These are phyloP conservation scores for Haplosporangium gracile DNA, from an alignment of 192 early-diverging fungal species.

Conservation along the genomic window DNA sequence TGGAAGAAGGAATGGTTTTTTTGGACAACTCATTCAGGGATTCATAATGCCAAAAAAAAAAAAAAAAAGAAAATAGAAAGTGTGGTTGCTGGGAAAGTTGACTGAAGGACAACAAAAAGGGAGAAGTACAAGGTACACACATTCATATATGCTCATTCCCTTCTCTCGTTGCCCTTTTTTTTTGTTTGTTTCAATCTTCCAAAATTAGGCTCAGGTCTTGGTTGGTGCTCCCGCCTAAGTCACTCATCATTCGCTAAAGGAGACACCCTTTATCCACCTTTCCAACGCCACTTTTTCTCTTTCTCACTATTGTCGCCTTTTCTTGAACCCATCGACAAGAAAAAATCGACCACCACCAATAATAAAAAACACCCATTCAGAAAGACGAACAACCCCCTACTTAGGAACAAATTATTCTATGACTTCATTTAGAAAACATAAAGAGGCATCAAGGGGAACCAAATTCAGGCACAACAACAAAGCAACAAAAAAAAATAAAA, in stretches of 20 bases:
- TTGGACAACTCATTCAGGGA: too few species aligned
- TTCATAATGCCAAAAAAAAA: background rate
- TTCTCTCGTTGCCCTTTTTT: background rate
- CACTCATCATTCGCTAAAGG: background rate
- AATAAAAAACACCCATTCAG: background rate
- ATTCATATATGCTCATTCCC: background rate
- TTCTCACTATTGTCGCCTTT: background rate
- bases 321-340: background rate
- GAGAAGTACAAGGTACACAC: slow-evolving; percentile 1
- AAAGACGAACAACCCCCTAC: background rate
- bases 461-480: background rate
- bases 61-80: slow-evolving; percentile 10
- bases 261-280: background rate
- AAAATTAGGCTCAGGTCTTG: slow-evolving; percentile 35
- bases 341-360: background rate
- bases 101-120: too few species aligned
- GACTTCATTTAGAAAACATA: background rate
- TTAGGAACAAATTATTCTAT: background rate
- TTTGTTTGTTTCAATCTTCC: background rate
- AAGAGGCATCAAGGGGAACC: background rate
- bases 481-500: background rate
- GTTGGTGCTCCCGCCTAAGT: slow-evolving; percentile 29
- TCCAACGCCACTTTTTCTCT: too few species aligned
- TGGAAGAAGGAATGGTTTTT: background rate
- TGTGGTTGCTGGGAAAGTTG: background rate